These are phyloP conservation scores for Pulveroboletus sp. DNA, from an alignment of 768 basidiomycete species.

Conservation along the genomic window DNA sequence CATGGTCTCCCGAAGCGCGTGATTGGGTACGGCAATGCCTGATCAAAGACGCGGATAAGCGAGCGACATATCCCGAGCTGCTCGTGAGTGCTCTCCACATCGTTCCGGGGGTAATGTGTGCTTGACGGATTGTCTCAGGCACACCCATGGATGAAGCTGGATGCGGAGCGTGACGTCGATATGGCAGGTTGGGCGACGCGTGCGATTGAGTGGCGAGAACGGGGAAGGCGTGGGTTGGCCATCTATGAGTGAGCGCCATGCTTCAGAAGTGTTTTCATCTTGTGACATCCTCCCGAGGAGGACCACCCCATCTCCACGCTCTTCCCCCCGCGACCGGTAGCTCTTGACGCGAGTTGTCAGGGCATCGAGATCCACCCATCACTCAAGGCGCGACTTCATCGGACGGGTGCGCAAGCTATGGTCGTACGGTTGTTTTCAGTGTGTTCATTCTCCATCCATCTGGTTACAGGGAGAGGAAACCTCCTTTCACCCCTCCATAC, in stretches of 20 bases:
- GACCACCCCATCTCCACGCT: slow-evolving; percentile 17
- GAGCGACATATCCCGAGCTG: slow-evolving; percentile 83
- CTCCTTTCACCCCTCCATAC: not conserved
- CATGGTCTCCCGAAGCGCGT: slow-evolving; percentile 49
- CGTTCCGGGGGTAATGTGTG: not conserved
- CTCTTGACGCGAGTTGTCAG: slow-evolving; percentile 1
- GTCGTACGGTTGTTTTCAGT: not conserved
- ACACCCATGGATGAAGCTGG: slow-evolving; percentile 75
- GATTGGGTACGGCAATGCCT: slow-evolving; percentile 85
- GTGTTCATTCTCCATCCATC: not conserved
- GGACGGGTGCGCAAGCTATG: not conserved
- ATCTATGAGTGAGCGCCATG: slow-evolving; percentile 23
- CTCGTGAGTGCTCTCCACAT: slow-evolving; percentile 45
- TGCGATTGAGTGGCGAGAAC: slow-evolving; percentile 42
- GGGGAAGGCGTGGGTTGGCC: slow-evolving; percentile 18
- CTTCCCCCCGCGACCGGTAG: slow-evolving; percentile 24
- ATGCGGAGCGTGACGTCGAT: slow-evolving; percentile 63
- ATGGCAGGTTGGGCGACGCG: slow-evolving; percentile 80
- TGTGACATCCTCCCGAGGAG: slow-evolving; percentile 17
- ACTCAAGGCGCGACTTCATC: not conserved
- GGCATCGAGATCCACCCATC: slow-evolving; percentile 1
- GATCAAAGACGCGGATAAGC: slow-evolving; percentile 70
- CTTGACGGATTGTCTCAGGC: slow-evolving; percentile 37
- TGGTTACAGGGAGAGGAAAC: not conserved
- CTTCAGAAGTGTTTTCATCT: slow-evolving; percentile 1